Conservation (phyloP, 2,329 filamentous ascomycete species). For the Colletotrichum siamense region DNA sequence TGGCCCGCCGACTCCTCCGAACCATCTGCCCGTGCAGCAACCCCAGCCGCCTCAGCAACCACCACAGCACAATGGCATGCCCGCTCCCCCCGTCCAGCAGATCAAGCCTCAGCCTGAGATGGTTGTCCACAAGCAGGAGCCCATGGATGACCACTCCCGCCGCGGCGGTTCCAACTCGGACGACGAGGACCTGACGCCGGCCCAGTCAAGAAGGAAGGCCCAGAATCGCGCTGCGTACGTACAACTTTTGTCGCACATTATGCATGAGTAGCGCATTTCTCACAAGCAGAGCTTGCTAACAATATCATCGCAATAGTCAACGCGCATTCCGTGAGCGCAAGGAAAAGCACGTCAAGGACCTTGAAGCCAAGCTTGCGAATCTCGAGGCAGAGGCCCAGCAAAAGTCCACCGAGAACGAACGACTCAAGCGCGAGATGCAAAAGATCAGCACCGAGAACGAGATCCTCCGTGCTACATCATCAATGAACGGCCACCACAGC, state of each 20-base stretch:
- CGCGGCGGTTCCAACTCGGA: constrained; percentile 58
- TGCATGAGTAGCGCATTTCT: neutral
- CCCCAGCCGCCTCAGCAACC: constrained; percentile 19
- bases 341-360: constrained; percentile 90
- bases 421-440: constrained; percentile 82
- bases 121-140: constrained; percentile 40
- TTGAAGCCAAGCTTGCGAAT: constrained; percentile 82
- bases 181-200: constrained; percentile 60
- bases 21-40: constrained; percentile 24
- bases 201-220: constrained; percentile 64
- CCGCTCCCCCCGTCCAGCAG: constrained; percentile 27
- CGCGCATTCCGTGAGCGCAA: constrained; percentile 96
- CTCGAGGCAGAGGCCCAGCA: constrained; percentile 77
- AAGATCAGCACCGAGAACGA: constrained; percentile 90
- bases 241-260: neutral
- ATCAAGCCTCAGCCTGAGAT: constrained; percentile 22
- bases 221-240: constrained; percentile 68
- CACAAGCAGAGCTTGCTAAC: neutral
- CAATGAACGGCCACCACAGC: constrained; percentile 36
- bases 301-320: constrained; percentile 63
- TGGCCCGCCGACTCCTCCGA: constrained; percentile 53
- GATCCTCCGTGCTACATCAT: constrained; percentile 82
- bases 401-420: constrained; percentile 83
- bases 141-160: constrained; percentile 38
- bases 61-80: constrained; percentile 29